phyloP scores from a whole-genome alignment of 1,284 basidiomycete genomes.

The Melampsora larici-populina region DNA sequence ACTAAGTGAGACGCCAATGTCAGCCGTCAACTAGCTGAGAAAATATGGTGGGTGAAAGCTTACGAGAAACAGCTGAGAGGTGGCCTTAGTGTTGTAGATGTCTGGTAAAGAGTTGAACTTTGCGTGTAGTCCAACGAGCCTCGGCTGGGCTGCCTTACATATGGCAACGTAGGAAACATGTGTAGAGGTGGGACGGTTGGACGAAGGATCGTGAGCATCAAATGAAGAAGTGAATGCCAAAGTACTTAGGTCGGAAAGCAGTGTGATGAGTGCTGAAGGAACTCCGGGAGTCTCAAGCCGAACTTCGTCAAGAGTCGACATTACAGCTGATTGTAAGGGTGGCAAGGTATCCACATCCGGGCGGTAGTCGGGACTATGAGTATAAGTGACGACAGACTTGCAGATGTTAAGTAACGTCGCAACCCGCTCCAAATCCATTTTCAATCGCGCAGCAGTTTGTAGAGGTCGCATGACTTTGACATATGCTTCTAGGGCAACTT shows the following conservation, averaged over 20 bases:
- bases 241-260: constrained; percentile 78
- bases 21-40: background rate
- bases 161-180: constrained; percentile 81
- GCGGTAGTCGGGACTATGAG: constrained; percentile 75
- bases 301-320: constrained; percentile 67
- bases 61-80: constrained; percentile 77
- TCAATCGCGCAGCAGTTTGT: constrained; percentile 52
- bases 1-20: constrained; percentile 57
- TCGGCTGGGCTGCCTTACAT: constrained; percentile 79
- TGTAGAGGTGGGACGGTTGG: constrained; percentile 57
- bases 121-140: constrained; percentile 65
- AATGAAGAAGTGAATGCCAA: constrained; percentile 78
- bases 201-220: constrained; percentile 56
- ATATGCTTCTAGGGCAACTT: constrained; percentile 78
- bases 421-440: constrained; percentile 66
- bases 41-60: constrained; percentile 50
- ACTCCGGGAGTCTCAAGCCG: constrained; percentile 64
- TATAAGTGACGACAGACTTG: constrained; percentile 76
- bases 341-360: constrained; percentile 79
- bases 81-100: constrained; percentile 74
- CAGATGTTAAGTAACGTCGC: constrained; percentile 70
- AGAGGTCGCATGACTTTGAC: constrained; percentile 64
- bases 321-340: constrained; percentile 70
- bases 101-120: constrained; percentile 63
- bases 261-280: constrained; percentile 70